These are phyloP conservation scores for Saccharata proteae DNA, from an alignment of 2,329 filamentous ascomycete species.

Conservation along the genomic window DNA sequence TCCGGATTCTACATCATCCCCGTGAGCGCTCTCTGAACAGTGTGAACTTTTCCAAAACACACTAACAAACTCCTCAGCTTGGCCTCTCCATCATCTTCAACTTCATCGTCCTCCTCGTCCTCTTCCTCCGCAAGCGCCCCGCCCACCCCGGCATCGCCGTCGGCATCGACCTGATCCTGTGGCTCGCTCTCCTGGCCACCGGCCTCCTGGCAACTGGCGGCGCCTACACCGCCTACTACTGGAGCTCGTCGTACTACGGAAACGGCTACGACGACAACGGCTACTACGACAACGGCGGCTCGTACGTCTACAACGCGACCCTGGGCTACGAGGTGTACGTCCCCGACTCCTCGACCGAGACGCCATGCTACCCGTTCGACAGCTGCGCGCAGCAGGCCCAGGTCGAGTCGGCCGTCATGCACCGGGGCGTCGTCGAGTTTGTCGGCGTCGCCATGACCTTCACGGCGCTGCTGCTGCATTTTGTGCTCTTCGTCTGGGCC, in stretches of 20 bases:
- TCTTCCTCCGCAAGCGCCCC: conserved; percentile 15
- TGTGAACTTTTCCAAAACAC: too few species aligned
- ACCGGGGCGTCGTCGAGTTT: conserved; percentile 14
- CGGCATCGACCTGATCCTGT: conserved; percentile 23
- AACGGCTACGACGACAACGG: conserved; percentile 12
- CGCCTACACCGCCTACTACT: conserved; percentile 9
- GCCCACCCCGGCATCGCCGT: conserved; percentile 23
- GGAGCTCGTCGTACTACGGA: conserved; percentile 12
- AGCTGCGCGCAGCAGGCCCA: conserved; percentile 19
- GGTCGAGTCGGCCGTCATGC: conserved; percentile 13
- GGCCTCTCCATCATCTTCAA: conserved; percentile 20
- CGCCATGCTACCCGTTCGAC: conserved; percentile 9
- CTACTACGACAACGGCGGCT: conserved; percentile 3
- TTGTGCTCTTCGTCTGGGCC: conserved; percentile 26
- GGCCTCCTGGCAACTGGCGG: conserved; percentile 16
- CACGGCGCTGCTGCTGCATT: conserved; percentile 18
- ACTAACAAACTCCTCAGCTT: conserved; percentile 10
- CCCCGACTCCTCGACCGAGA: neutral
- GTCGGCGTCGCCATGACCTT: conserved; percentile 20
- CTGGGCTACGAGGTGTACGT: conserved; percentile 1
- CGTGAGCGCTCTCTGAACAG: conserved; percentile 1
- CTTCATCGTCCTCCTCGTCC: conserved; percentile 15
- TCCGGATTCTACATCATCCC: conserved; percentile 18
- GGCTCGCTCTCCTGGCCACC: conserved; percentile 20
- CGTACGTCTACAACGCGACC: conserved; percentile 1